Percentiles rank a stretch among this genome's conserved stretches.
Evolutionary conservation across 2,329 filamentous ascomycete genomes (phyloP).

Genomic region (Escovopsis weberi): DNA sequence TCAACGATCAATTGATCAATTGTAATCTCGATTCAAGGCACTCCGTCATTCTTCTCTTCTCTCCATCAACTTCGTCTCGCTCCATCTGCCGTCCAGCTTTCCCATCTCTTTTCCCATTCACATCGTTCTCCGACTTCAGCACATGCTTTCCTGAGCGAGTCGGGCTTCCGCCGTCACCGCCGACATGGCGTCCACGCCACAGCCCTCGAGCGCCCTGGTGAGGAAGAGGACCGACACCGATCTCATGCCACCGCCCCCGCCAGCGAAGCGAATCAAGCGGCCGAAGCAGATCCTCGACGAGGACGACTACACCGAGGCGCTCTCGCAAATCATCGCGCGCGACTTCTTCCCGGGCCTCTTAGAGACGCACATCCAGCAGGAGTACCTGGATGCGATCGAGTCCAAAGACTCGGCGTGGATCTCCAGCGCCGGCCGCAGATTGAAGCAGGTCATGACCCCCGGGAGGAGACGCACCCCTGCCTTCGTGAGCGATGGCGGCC

Average conservation of each 20-base stretch:
- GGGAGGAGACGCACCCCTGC: conserved; percentile 26
- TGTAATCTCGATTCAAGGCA: not conserved
- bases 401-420: conserved; percentile 82
- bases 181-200: conserved; percentile 22
- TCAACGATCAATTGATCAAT: not conserved
- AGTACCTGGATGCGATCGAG: conserved; percentile 83
- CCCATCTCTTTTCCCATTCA: no score
- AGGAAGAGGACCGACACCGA: conserved; percentile 56
- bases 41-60: no score
- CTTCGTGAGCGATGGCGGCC: conserved; percentile 16
- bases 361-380: conserved; percentile 74
- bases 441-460: conserved; percentile 71
- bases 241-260: conserved; percentile 73
- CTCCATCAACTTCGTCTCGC: no score
- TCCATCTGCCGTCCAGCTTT: no score
- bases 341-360: conserved; percentile 92
- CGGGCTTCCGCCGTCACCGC: no score
- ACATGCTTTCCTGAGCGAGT: no score
- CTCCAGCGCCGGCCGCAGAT: conserved; percentile 55
- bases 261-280: conserved; percentile 78
- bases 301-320: conserved; percentile 77
- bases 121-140: no score
- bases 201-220: conserved; percentile 42
- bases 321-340: conserved; percentile 88
- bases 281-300: conserved; percentile 82